Evolutionary conservation across 768 basidiomycete species (phyloP).

Genomic region (Suillus occidentalis): DNA sequence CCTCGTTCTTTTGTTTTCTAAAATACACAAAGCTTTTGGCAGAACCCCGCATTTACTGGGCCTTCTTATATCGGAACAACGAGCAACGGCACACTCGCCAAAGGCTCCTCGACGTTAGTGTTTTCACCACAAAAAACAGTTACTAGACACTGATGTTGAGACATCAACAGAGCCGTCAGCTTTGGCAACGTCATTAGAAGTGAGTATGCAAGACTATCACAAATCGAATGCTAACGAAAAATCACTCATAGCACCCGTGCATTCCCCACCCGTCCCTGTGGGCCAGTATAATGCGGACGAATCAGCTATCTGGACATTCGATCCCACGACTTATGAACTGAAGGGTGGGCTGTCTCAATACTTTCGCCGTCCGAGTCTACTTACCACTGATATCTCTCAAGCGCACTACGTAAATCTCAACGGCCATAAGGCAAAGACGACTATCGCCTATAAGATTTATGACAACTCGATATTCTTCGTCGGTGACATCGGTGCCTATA

Average conservation of each 20-base stretch:
- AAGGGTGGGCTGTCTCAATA: constrained; percentile 31
- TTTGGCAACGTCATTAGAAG: constrained; percentile 40
- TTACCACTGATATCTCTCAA: constrained; percentile 17
- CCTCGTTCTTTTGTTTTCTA: not conserved
- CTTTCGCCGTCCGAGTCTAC: not conserved
- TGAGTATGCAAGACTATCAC: constrained; percentile 18
- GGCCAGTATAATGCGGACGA: constrained; percentile 28
- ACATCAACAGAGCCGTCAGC: constrained; percentile 28
- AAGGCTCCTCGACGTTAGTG: constrained; percentile 15
- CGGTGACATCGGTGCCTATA: constrained; percentile 43
- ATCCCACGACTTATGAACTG: constrained; percentile 39
- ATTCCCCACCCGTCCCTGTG: constrained; percentile 31
- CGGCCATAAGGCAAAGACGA: constrained; percentile 37
- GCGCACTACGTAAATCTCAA: constrained; percentile 50
- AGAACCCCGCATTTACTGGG: constrained; percentile 42
- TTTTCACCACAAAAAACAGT: not conserved
- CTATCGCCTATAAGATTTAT: constrained; percentile 39
- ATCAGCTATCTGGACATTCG: constrained; percentile 48
- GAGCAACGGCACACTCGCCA: constrained; percentile 15
- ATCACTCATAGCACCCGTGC: constrained; percentile 30
- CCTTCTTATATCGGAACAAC: constrained; percentile 41
- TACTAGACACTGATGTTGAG: not conserved
- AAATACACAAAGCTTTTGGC: not conserved
- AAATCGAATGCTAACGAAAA: not conserved
- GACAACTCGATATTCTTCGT: constrained; percentile 45